Percentiles rank a stretch among this genome's conserved stretches.
These are phyloP conservation scores for Sequoia sempervirens DNA, from an alignment of 75 land plant species.

Conservation along the genomic window DNA sequence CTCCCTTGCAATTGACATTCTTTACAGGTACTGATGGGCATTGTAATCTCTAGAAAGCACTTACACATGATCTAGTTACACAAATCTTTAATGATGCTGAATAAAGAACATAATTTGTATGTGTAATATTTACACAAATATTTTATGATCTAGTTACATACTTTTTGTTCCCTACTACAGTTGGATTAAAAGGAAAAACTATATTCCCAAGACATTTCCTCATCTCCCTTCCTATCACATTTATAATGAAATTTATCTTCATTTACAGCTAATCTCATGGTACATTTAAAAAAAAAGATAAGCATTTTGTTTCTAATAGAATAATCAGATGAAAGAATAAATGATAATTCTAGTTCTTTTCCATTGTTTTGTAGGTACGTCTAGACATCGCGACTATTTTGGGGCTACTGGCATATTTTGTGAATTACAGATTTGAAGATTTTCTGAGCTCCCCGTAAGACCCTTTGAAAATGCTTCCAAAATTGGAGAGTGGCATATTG, in stretches of 20 bases:
- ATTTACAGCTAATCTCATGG: neutral
- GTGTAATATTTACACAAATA: neutral
- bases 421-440: conserved; percentile 85
- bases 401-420: conserved; percentile 78
- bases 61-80: neutral
- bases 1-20: neutral
- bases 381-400: conserved; percentile 83
- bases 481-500: neutral
- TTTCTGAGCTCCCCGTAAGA: conserved; percentile 75
- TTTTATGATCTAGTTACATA: conserved; percentile 1
- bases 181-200: neutral
- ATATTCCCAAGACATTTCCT: neutral
- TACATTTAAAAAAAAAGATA: neutral
- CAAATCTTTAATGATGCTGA: neutral
- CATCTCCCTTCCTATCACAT: neutral
- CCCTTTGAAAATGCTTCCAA: neutral
- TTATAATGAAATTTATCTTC: neutral
- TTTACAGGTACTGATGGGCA: neutral
- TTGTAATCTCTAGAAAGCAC: neutral
- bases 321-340: neutral
- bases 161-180: neutral
- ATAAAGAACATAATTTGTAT: neutral
- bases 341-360: neutral
- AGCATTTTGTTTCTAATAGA: neutral
- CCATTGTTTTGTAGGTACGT: conserved; percentile 58